These are phyloP conservation scores for Sporothrix luriei DNA, from an alignment of 2,329 filamentous ascomycete species.

Conservation along the genomic window DNA sequence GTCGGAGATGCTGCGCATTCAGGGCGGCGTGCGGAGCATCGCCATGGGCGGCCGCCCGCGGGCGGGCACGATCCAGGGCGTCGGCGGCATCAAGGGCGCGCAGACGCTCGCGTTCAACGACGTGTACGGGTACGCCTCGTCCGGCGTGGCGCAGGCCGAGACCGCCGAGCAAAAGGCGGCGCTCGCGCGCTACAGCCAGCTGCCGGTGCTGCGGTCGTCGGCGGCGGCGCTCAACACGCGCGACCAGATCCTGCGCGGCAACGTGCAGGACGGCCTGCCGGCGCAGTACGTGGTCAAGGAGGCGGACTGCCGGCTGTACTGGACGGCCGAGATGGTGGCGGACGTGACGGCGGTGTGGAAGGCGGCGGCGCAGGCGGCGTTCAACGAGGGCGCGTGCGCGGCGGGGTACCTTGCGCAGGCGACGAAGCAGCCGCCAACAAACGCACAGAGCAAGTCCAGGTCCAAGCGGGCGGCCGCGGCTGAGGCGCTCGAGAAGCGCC, in stretches of 20 bases:
- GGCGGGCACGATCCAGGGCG: slow-evolving; percentile 59
- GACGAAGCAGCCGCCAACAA: slow-evolving; percentile 11
- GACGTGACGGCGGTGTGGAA: slow-evolving; percentile 54
- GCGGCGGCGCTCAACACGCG: slow-evolving; percentile 44
- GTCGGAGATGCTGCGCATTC: slow-evolving; percentile 41
- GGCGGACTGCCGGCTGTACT: slow-evolving; percentile 56
- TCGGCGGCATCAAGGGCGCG: slow-evolving; percentile 67
- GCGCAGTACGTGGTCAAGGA: slow-evolving; percentile 54
- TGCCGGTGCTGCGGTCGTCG: slow-evolving; percentile 32
- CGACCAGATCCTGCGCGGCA: slow-evolving; percentile 44
- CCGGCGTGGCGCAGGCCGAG: slow-evolving; percentile 31
- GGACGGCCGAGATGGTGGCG: slow-evolving; percentile 52
- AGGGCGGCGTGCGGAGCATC: slow-evolving; percentile 57
- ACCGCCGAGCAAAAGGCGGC: slow-evolving; percentile 31
- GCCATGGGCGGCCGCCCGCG: slow-evolving; percentile 63
- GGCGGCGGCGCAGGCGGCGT: slow-evolving; percentile 48
- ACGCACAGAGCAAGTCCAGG: too few species aligned
- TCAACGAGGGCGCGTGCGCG: slow-evolving; percentile 32
- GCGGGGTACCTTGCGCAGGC: slow-evolving; percentile 29
- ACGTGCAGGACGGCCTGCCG: slow-evolving; percentile 48
- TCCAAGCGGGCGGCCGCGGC: too few species aligned
- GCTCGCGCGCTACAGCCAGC: slow-evolving; percentile 27
- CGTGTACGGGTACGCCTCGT: slow-evolving; percentile 34
- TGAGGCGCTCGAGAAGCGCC: background rate
- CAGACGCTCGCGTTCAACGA: slow-evolving; percentile 32